Base-by-base conservation (phyloP, 495 filamentous ascomycete species). In the Penicillium fimorum region DNA sequence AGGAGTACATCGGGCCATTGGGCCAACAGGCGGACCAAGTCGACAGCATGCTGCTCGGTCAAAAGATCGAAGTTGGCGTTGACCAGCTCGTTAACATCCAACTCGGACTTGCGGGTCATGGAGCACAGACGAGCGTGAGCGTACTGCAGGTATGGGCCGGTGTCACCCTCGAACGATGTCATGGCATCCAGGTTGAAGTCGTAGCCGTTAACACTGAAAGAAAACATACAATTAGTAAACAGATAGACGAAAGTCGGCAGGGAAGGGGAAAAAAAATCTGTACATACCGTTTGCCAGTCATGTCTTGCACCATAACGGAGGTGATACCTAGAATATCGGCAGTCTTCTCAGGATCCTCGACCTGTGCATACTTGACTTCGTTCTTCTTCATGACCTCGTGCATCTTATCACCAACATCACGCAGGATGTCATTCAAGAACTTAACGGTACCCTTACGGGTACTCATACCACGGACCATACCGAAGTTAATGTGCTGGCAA, bases 401-500 rank as follows among this genome's bases (percentile, higher is more conserved):
- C 84, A 89, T 88, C 68, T 85, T 83, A 24, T 87, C 85, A 33
- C 76, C 79, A 37, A 85, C 82, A 58, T 86, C 79, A 40, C 74
- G 65, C 48, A 90, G 71, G 48, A 88, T 86, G 64, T 88, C 84
- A 55, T 86, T 84, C 55, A 90, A 72, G 67, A 87, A 87, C 67
- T 87, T 86, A 9, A 84, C 87, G 8, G 83, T 87, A 52, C 86
- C 86, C 71, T 84, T 84, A 41, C 84, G 73, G 15, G 84, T 88
- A 56, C 81, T 84, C 84, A 89, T 87, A 51, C 85, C 85, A 43
- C 80, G 75, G 44, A 87, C 85, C 81, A 88, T 87, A 63, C 85
- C 86, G 63, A 91, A 91, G 69, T 82, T 86, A 68, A 91, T 80
- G 67, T 89, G 85, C 69, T 87, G 77, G 70, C 85, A 87, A 57